Evolutionary conservation across 2,329 filamentous ascomycete species (phyloP), one percentile per base, ranked within the genome.

Genomic region (Calcarisporium arbuscula): DNA sequence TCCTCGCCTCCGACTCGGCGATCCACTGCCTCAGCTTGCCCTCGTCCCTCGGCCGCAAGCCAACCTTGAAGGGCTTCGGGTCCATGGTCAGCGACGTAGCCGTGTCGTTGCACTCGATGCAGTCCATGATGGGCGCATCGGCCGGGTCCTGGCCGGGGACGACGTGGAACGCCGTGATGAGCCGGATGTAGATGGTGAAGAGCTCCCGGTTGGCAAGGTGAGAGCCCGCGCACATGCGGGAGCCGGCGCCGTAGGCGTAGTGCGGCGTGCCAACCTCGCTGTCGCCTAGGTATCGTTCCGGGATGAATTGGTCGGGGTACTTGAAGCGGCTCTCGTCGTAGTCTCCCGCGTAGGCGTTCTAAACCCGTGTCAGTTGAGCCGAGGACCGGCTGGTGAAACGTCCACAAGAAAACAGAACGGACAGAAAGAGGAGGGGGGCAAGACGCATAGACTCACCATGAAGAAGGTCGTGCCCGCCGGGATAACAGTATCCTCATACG

Each of bases 391-490:
- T 8, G 16, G 16, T 16, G n/a, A 12, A 10, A 18, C 26, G 26
- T 23, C 34, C 19, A 20, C n/a, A n/a, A n/a, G n/a, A n/a, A n/a
- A n/a, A n/a, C n/a, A n/a, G n/a, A n/a, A n/a, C n/a, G n/a, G n/a
- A n/a, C n/a, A n/a, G n/a, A 18, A 30, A 5, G 27, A 37, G 21
- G 38, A 26, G 10, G 18, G 12, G 11, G 21, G 22, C 8, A 19
- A 11, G 12, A 33, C 12, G 11, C 2, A 7, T n/a, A 12, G 14
- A 35, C 50, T 28, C 51, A 73, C 72, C 82, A 90, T 82, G 59
- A 88, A 87, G 47, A 90, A 87, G 2, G 80, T 85, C 1, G 82
- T 88, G 2, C 82, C 82, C 0, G 82, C 72, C 0, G 85, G 85
- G 23, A 92, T 84, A 2, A 70, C 61, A 1, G 76, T 65, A 12